phyloP scores from a whole-genome alignment of 495 filamentous ascomycete species.

The Aspergillus coremiiformis region DNA sequence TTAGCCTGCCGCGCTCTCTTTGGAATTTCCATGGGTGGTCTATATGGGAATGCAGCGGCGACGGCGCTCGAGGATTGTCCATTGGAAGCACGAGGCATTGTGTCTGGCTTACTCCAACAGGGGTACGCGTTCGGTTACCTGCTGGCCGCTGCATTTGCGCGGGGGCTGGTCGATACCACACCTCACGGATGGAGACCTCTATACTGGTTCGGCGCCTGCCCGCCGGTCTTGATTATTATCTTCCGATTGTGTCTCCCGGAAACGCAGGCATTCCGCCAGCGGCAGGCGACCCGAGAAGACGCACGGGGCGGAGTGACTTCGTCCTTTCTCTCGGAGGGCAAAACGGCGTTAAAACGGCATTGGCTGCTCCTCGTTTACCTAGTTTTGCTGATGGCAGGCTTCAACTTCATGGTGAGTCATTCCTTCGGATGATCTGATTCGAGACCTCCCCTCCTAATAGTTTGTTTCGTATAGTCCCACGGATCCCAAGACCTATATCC shows the following conservation, averaged over 20 bases:
- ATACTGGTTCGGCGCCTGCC: constrained; percentile 79
- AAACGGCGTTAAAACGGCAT: constrained; percentile 65
- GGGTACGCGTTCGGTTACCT: constrained; percentile 87
- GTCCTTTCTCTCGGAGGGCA: constrained; percentile 68
- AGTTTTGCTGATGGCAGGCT: constrained; percentile 79
- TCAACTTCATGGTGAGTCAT: constrained; percentile 67
- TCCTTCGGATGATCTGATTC: neutral
- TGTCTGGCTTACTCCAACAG: constrained; percentile 79
- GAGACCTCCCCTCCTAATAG: neutral
- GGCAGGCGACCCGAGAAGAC: constrained; percentile 50
- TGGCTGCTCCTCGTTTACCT: constrained; percentile 76
- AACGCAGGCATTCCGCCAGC: constrained; percentile 58
- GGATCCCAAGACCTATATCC: constrained; percentile 90
- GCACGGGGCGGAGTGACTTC: constrained; percentile 41
- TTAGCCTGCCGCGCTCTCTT: constrained; percentile 77
- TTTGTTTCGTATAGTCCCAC: constrained; percentile 50
- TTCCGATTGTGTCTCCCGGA: constrained; percentile 73
- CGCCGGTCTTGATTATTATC: constrained; percentile 71
- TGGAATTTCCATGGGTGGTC: constrained; percentile 80
- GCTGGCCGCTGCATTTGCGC: constrained; percentile 68
- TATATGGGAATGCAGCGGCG: constrained; percentile 82
- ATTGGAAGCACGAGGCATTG: constrained; percentile 60
- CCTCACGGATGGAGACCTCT: constrained; percentile 71
- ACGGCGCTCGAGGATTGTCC: constrained; percentile 84
- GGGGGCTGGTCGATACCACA: constrained; percentile 64